Evolutionary conservation across 352 stramenopile genomes (phyloP), one percentile per base, ranked within the genome.

Genomic region (Globisporangium canariense): DNA sequence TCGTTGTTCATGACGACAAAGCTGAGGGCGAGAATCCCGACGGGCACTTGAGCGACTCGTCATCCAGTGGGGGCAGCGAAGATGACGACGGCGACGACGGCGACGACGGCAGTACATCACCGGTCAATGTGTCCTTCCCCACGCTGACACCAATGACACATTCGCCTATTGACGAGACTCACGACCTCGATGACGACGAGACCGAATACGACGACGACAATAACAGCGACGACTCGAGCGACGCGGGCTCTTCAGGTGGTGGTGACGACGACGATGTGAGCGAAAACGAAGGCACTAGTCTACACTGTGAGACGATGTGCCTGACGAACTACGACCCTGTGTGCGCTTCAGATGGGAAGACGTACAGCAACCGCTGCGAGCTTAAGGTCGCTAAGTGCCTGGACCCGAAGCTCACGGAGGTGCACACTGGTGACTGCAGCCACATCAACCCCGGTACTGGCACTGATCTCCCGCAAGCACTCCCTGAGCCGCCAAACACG

Each of bases 341-440:
- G 22, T 75, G 68, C 10, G 68, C 62, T 10, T 56, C 65, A 2
- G 52, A 75, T 61, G 58, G 51, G 16, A 32, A 46, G 22, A 75
- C 60, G 14, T 75, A 72, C 57, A 47, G 64, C 63, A 47, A 66
- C 47, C 1, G 41, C 47, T 53, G 43, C 62, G 22, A 40, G 22
- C 25, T 71, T 32, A 32, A 38, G 36, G 30, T 70, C 5, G 66
- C 63, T 18, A 58, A 66, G 32, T 72, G 63, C 50, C 16, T 40
- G 18, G 49, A 68, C 13, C 40, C 43, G 0, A 57, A 25, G 6
- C 7, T 69, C 0, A 18, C 20, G 22, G 28, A 41, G 13, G 13
- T 20, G 25, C n/a, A 59, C 45, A 9, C n/a, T 4, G 62, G 54
- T 1, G 36, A 64, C 11, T 64, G 61, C 11, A 20, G 10, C 5